Conservation (phyloP, 1,284 basidiomycete species). For the Retiboletus fuscus region DNA sequence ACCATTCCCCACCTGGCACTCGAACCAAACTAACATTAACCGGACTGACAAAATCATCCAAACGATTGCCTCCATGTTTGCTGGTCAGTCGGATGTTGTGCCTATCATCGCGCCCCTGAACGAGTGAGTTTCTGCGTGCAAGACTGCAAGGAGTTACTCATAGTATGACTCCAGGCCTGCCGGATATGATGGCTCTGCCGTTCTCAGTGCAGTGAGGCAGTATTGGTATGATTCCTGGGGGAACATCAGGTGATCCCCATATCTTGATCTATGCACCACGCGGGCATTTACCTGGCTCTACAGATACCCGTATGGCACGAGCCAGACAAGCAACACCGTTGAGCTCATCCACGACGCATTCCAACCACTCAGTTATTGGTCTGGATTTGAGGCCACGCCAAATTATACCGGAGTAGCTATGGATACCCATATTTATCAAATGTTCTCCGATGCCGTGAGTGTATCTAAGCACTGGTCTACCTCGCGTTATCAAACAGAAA, state of each 20-base stretch:
- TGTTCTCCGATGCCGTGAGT: constrained; percentile 75
- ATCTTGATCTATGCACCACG: constrained; percentile 8
- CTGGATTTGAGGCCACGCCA: constrained; percentile 72
- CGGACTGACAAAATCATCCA: constrained; percentile 80
- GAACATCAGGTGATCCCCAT: constrained; percentile 71
- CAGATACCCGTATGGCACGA: constrained; percentile 70
- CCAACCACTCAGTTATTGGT: constrained; percentile 81
- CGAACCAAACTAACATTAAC: constrained; percentile 71
- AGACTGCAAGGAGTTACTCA: not conserved
- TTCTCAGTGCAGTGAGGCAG: constrained; percentile 71
- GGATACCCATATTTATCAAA: constrained; percentile 87
- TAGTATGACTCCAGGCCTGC: constrained; percentile 70
- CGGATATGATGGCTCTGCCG: constrained; percentile 68
- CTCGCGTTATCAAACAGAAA: constrained; percentile 2
- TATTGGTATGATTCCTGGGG: constrained; percentile 82
- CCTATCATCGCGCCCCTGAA: constrained; percentile 82
- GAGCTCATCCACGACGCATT: constrained; percentile 89
- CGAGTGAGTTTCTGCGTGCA: constrained; percentile 63
- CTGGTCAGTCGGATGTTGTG: constrained; percentile 66
- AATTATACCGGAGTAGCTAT: constrained; percentile 78
- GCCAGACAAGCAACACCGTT: constrained; percentile 69
- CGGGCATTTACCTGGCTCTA: constrained; percentile 24
- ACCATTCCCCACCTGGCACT: constrained; percentile 78
- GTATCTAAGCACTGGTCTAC: not conserved
- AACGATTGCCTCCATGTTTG: constrained; percentile 71